Conservation (phyloP, 495 filamentous ascomycete species). For the Tuber borchii region DNA sequence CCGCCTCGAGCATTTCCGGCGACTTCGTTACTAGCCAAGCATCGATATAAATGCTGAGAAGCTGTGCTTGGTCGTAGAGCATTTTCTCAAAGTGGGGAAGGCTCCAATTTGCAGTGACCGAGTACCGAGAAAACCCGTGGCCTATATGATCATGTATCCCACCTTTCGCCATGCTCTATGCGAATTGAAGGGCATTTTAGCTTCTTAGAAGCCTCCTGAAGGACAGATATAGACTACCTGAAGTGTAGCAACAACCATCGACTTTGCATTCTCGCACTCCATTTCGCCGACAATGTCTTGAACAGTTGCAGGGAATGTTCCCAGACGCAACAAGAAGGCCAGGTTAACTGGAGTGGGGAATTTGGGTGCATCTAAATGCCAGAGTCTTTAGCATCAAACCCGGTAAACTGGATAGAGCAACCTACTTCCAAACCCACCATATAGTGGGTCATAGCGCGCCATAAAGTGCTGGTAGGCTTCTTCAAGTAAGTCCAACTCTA, state of each 20-base stretch:
- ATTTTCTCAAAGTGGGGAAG: slow-evolving; percentile 98
- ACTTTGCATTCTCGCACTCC: slow-evolving; percentile 65
- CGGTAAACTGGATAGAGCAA: neutral
- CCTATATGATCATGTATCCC: slow-evolving; percentile 92
- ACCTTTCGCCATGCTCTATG: slow-evolving; percentile 65
- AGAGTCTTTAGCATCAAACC: neutral
- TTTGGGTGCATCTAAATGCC: slow-evolving; percentile 58
- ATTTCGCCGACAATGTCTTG: slow-evolving; percentile 76
- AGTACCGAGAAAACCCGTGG: slow-evolving; percentile 82
- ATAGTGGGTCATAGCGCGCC: slow-evolving; percentile 65
- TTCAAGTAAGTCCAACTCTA: slow-evolving; percentile 87
- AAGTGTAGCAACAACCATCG: slow-evolving; percentile 78
- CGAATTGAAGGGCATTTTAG: slow-evolving; percentile 12
- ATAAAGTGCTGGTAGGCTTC: slow-evolving; percentile 78
- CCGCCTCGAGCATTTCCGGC: slow-evolving; percentile 66
- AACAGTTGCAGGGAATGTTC: slow-evolving; percentile 64
- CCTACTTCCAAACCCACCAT: slow-evolving; percentile 67
- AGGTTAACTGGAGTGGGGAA: slow-evolving; percentile 87
- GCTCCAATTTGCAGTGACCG: slow-evolving; percentile 82
- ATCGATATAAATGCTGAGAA: slow-evolving; percentile 80
- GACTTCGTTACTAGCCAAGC: slow-evolving; percentile 69
- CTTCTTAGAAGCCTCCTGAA: slow-evolving; percentile 26
- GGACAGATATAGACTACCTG: slow-evolving; percentile 30
- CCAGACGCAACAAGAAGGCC: slow-evolving; percentile 70
- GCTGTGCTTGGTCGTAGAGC: slow-evolving; percentile 88